These are phyloP conservation scores for Apiotrichum veenhuisii DNA, from an alignment of 1,284 basidiomycete species.

Conservation along the genomic window DNA sequence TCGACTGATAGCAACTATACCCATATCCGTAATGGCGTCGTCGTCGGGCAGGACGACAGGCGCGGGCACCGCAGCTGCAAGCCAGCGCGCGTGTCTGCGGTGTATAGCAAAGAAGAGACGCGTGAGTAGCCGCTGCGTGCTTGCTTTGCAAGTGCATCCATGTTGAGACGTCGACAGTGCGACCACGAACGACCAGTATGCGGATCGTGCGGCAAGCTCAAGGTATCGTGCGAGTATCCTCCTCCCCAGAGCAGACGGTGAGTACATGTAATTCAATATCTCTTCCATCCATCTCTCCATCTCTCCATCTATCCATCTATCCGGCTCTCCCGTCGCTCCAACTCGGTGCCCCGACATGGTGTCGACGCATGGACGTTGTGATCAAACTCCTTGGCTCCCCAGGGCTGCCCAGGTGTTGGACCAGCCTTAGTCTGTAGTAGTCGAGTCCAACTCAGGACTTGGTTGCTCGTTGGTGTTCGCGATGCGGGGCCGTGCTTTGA, in stretches of 20 bases:
- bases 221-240: constrained; percentile 20
- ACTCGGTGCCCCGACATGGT: too few species aligned
- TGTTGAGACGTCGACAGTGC: constrained; percentile 10
- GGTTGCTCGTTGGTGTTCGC: too few species aligned
- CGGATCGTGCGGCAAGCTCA: constrained; percentile 18
- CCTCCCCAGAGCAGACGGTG: constrained; percentile 23
- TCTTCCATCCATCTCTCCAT: not conserved
- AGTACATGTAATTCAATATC: not conserved
- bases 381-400: not conserved
- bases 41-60: not conserved
- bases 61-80: not conserved
- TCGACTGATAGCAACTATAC: too few species aligned
- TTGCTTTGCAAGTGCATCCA: not conserved
- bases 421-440: not conserved
- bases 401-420: not conserved
- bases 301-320: too few species aligned
- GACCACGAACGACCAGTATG: constrained; percentile 23
- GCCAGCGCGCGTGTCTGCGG: constrained; percentile 20
- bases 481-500: too few species aligned
- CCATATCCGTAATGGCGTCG: not conserved
- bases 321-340: not conserved
- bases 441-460: too few species aligned
- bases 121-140: constrained; percentile 3
- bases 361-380: too few species aligned
- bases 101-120: constrained; percentile 25